Conservation (phyloP, 805 yeast species). For the Monosporozyma solicola region DNA sequence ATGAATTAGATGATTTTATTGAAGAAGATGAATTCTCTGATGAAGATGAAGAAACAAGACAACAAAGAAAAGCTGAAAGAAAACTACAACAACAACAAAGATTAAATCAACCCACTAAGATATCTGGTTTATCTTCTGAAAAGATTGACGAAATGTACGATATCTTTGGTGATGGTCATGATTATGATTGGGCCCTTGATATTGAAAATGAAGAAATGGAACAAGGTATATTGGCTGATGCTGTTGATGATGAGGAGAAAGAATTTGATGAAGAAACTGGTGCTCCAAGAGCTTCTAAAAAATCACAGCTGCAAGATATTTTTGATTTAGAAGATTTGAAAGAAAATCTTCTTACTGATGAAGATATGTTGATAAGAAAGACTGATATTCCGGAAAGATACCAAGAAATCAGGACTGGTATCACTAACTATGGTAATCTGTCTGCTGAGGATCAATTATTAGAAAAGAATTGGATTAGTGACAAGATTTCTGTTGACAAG, state of each 20-base stretch:
- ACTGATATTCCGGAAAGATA: constrained; percentile 88
- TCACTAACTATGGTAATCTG: constrained; percentile 57
- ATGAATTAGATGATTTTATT: constrained; percentile 93
- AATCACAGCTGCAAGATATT: constrained; percentile 62
- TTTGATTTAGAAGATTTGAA: constrained; percentile 91
- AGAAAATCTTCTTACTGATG: constrained; percentile 84
- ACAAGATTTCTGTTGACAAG: constrained; percentile 51
- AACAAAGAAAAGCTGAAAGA: constrained; percentile 30
- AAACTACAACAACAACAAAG: constrained; percentile 32
- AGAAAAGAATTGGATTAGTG: constrained; percentile 79
- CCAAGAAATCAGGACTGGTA: constrained; percentile 60
- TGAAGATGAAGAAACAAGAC: constrained; percentile 50
- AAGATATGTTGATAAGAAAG: constrained; percentile 78
- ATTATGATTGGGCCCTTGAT: constrained; percentile 96
- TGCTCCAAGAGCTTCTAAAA: constrained; percentile 21
- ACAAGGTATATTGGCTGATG: constrained; percentile 30
- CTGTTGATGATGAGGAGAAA: constrained; percentile 12
- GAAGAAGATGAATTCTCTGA: constrained; percentile 96
- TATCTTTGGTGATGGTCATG: constrained; percentile 94
- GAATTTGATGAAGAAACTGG: constrained; percentile 33
- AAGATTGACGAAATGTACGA: constrained; percentile 88
- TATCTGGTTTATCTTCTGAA: constrained; percentile 70
- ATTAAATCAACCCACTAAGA: constrained; percentile 46
- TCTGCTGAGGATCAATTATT: constrained; percentile 56
- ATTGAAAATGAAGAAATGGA: constrained; percentile 42